Base-by-base conservation (phyloP, 805 yeast genomes). In the Danielia oregonensis region DNA sequence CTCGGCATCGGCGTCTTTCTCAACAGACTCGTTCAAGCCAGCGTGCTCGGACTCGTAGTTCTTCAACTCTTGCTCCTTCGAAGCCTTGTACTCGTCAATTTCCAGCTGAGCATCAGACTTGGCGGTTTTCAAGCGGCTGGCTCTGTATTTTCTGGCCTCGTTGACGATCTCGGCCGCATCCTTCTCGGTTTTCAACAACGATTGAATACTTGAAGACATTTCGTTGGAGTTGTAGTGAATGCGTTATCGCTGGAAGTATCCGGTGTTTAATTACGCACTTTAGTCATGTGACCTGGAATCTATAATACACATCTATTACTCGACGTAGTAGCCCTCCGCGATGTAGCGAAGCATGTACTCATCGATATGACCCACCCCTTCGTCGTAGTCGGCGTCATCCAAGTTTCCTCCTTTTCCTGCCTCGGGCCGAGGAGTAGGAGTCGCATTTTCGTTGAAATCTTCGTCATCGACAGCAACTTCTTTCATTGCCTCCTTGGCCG, bases 131-230 rank as follows among this genome's bases (percentile, higher is more conserved):
- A 93, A 74, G 47, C 88, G 84, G 48, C 78, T 82, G 26, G 93
- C 75, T 64, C 96, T 86, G 69, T 82, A 40, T 51, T 81, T 75
- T 72, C 97, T 86, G 16, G 98, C 97, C 58, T 84, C 83, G 53
- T 89, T 75, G 42, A 93, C 97, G 45, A 89, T 85, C 51, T 82
- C 89, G 51, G 95, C 97, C n/a, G 98, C 97, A 54, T 86, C 91
- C 66, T 85, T 87, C 70, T 93, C 98, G 43, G 97, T 95, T 73
- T 84, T 55, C 46, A 55, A 53, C 36, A 55, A 51, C 22, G 59
- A 51, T 42, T 55, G 60, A 40, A 55, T 55, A 21, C 59, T 55
- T 29, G 60, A 51, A 10, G 59, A 54, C 59, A 51, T 54, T 25
- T 16, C n/a, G n/a, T n/a, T 42, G 42, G 21, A 11, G 15, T 23